Conservation (phyloP, 129 eudicot species). For the sunflower (Helianthus annuus) region DNA sequence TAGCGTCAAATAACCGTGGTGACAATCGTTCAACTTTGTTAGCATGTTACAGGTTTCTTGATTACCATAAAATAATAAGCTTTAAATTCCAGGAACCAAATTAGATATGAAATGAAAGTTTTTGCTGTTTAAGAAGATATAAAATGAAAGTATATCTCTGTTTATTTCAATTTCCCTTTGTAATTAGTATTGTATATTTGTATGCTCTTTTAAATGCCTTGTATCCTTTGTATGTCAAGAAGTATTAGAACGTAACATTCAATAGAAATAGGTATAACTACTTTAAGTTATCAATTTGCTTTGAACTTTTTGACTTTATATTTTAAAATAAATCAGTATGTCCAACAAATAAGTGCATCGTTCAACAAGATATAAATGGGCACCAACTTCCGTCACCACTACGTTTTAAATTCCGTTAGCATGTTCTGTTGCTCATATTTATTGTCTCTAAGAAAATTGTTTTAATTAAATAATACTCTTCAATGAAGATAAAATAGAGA, state of each 20-base stretch:
- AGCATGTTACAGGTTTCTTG: neutral
- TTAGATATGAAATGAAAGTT: neutral
- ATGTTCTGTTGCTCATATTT: neutral
- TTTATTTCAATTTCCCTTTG: neutral
- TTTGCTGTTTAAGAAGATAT: neutral
- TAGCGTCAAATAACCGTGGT: neutral
- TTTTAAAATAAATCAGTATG: too few species aligned
- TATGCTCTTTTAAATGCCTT: neutral
- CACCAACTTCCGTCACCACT: too few species aligned
- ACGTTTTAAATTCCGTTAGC: too few species aligned
- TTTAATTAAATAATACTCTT: neutral
- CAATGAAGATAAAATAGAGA: neutral
- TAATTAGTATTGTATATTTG: neutral
- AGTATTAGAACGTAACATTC: neutral
- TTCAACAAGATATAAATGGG: too few species aligned
- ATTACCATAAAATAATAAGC: neutral
- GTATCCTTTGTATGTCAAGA: neutral
- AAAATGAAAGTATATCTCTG: slow-evolving; percentile 1
- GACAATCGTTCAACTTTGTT: neutral
- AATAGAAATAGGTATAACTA: neutral
- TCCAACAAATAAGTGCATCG: too few species aligned
- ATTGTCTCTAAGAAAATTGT: neutral
- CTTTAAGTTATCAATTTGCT: neutral
- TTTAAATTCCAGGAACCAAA: neutral
- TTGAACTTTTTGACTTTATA: neutral